Percentiles rank a stretch among this genome's conserved stretches.
These are phyloP conservation scores for Epichloe sp. DNA, from an alignment of 2,329 filamentous ascomycete species.

Conservation along the genomic window DNA sequence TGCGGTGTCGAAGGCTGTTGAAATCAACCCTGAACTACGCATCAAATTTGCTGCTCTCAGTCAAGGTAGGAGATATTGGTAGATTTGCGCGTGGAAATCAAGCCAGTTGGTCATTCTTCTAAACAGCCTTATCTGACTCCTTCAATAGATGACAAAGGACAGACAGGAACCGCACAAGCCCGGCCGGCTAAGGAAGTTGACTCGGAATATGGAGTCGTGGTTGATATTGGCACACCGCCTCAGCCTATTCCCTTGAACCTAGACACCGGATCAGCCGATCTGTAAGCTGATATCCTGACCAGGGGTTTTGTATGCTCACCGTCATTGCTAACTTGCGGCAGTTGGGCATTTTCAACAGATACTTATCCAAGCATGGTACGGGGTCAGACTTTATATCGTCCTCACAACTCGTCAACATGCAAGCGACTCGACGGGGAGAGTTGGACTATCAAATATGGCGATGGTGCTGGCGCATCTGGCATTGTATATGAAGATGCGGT, in stretches of 20 bases:
- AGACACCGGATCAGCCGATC: constrained; percentile 48
- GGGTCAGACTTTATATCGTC: constrained; percentile 46
- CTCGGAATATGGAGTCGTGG: constrained; percentile 45
- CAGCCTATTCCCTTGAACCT: constrained; percentile 54
- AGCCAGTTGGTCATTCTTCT: neutral
- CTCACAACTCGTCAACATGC: constrained; percentile 27
- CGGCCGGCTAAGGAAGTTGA: constrained; percentile 28
- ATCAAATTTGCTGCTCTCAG: constrained; percentile 10
- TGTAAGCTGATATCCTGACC: constrained; percentile 15
- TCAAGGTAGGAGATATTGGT: neutral
- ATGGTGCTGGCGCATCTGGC: constrained; percentile 49
- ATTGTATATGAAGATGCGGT: constrained; percentile 55
- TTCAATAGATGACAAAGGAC: constrained; percentile 2
- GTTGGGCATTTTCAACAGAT: constrained; percentile 56
- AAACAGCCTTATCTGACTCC: neutral
- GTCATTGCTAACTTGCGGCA: constrained; percentile 9
- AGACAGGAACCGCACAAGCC: constrained; percentile 14
- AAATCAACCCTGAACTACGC: constrained; percentile 12
- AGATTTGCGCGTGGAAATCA: neutral
- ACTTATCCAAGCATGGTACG: constrained; percentile 31
- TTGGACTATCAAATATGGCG: constrained; percentile 53
- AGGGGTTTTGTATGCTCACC: neutral
- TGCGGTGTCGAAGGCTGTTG: constrained; percentile 13
- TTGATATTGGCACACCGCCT: constrained; percentile 44
- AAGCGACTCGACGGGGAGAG: constrained; percentile 26